Evolutionary conservation across 2,329 filamentous ascomycete genomes (phyloP), one percentile per base, ranked within the genome.

Genomic region (Aspergillus fijiensis): DNA sequence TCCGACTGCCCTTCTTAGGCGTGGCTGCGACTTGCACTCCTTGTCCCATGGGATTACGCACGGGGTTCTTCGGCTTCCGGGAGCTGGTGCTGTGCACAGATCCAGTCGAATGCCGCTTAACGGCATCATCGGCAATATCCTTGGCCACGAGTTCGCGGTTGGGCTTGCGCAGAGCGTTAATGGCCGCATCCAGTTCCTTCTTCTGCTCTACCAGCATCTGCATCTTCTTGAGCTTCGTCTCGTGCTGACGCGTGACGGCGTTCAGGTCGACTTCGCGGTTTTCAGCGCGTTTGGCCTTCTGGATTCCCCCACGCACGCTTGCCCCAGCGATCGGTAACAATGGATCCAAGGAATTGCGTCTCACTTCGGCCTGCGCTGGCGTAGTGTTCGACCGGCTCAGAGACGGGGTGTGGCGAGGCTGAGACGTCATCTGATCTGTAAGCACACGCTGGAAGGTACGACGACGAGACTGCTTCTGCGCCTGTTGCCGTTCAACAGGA

Each of bases 11-110:
- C 56, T 72, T 45, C 39, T 45, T 77, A 4, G 80, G 80, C 4
- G 80, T 82, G 19, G 79, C 80, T 68, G 79, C 80, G 57, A 82
- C 80, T 66, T 82, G 80, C 23, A 82, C 77, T 7, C 77, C 74
- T 63, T 79, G 74, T 11, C 73, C 75, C 10, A 73, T 65, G 2
- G 74, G 74, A 62, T 78, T 79, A 3, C 77, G 74, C 3, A 75
- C 72, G 1, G 77, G 77, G 55, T 80, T 74, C 52, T 75, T 79
- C 12, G 74, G 62, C 57, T 78, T 79, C 14, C 75, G 72, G 47
- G 73, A 70, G 60, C 72, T 71, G 39, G 70, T 69, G 7, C 68
- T 64, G 19, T 50, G 68, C 6, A 69, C 70, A 33, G 70, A 69
- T 4, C 68, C 65, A n/a, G 53, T 68, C 6, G 70, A 64, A 16